A percentile compares a stretch with the other conserved stretches of the same genome.
Evolutionary conservation across 2,329 filamentous ascomycete species (phyloP).

Genomic region (Dothidotthia symphoricarpi): DNA sequence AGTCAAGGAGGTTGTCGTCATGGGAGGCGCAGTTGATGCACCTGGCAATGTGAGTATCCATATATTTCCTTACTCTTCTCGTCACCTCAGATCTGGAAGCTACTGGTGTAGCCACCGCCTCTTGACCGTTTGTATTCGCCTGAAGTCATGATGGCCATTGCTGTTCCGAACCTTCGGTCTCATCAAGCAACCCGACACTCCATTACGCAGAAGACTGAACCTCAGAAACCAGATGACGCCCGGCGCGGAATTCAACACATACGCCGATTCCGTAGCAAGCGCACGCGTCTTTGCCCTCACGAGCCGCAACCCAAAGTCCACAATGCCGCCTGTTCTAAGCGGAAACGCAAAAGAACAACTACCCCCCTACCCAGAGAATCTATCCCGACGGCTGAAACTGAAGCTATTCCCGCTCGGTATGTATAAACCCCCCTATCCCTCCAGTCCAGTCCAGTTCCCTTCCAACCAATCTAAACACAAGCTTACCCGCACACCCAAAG

Average conservation of each 20-base stretch:
- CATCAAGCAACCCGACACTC: constrained; percentile 41
- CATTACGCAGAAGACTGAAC: constrained; percentile 32
- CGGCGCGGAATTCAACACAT: constrained; percentile 91
- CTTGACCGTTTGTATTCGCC: constrained; percentile 22
- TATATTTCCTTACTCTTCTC: neutral
- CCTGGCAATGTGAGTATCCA: constrained; percentile 65
- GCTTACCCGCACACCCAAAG: constrained; percentile 22
- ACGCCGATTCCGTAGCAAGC: constrained; percentile 65
- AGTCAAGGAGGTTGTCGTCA: constrained; percentile 88
- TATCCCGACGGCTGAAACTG: constrained; percentile 45
- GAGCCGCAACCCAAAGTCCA: constrained; percentile 65
- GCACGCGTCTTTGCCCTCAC: constrained; percentile 52
- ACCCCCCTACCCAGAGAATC: constrained; percentile 43
- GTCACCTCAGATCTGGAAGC: constrained; percentile 12
- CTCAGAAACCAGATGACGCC: constrained; percentile 60
- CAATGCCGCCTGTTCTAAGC: constrained; percentile 69
- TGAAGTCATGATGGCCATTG: constrained; percentile 13
- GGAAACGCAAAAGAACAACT: constrained; percentile 32
- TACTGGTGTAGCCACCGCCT: constrained; percentile 18
- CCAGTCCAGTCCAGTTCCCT: too few species aligned
- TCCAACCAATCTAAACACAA: too few species aligned
- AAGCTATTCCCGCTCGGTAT: constrained; percentile 49
- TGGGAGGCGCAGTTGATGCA: constrained; percentile 82
- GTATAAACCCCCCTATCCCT: neutral
- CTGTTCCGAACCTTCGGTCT: constrained; percentile 40